A percentile compares a stretch with the other conserved stretches of the same genome.
These are phyloP conservation scores for Chlorophyllum brunneum DNA, from an alignment of 768 basidiomycete genomes.

Conservation along the genomic window DNA sequence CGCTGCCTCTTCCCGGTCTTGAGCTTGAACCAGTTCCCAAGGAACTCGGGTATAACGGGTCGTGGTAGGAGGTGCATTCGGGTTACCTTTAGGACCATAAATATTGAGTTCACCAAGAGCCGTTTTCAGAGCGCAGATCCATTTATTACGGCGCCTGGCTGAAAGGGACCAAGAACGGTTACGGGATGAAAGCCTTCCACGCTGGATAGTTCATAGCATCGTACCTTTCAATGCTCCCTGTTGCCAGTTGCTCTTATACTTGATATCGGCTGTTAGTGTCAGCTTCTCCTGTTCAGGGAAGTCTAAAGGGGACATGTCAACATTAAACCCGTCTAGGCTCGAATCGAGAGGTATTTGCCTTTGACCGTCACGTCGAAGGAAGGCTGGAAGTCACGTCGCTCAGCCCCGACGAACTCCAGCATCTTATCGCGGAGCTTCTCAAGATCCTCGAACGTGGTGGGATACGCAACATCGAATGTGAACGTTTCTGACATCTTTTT, in stretches of 20 bases:
- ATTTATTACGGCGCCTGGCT: constrained; percentile 85
- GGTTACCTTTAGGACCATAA: constrained; percentile 61
- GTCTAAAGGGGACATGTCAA: constrained; percentile 36
- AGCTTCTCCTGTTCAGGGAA: constrained; percentile 80
- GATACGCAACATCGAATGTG: constrained; percentile 74
- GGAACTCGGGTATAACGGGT: constrained; percentile 68
- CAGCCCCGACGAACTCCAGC: constrained; percentile 68
- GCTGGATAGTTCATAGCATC: constrained; percentile 10
- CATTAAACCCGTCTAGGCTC: no score
- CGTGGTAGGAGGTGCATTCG: constrained; percentile 49
- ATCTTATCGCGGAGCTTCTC: constrained; percentile 74
- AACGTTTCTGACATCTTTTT: constrained; percentile 76
- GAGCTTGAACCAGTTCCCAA: constrained; percentile 54
- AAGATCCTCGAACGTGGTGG: constrained; percentile 78
- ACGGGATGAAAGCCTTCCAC: constrained; percentile 4
- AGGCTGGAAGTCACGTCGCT: constrained; percentile 74
- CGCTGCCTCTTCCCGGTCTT: constrained; percentile 31
- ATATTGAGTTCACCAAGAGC: constrained; percentile 67
- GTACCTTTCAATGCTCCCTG: constrained; percentile 68
- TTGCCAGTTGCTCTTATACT: constrained; percentile 87
- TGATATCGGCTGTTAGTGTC: constrained; percentile 75
- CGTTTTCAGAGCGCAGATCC: constrained; percentile 83
- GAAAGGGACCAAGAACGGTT: constrained; percentile 14
- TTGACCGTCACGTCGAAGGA: constrained; percentile 70
- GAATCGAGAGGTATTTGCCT: no score